Conservation (phyloP, 768 basidiomycete genomes). For the Daedalea quercina region DNA sequence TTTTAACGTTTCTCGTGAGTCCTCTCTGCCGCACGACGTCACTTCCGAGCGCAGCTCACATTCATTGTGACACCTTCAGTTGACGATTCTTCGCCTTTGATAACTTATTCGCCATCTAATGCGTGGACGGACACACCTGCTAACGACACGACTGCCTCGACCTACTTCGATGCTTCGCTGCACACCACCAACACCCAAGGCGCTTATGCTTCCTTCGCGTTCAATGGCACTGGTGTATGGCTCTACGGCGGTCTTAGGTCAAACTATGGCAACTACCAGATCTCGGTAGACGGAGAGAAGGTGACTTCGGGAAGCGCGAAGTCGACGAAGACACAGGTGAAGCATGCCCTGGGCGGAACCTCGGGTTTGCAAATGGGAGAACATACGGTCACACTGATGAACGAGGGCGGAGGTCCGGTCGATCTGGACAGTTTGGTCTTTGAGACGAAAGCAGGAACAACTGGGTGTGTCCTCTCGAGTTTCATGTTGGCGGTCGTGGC, state of each 20-base stretch:
- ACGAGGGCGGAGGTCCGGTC: slow-evolving; percentile 33
- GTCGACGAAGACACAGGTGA: slow-evolving; percentile 19
- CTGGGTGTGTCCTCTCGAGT: slow-evolving; percentile 26
- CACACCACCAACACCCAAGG: slow-evolving; percentile 37
- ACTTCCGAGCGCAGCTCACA: not conserved
- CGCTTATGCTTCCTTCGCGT: slow-evolving; percentile 43
- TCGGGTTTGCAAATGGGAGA: slow-evolving; percentile 35
- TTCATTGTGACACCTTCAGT: slow-evolving; percentile 26
- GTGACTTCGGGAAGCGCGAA: slow-evolving; percentile 30
- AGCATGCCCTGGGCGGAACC: slow-evolving; percentile 38
- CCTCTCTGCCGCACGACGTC: not conserved
- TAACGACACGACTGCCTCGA: slow-evolving; percentile 33
- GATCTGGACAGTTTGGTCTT: slow-evolving; percentile 48
- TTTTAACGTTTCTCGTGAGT: slow-evolving; percentile 25
- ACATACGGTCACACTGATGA: slow-evolving; percentile 43
- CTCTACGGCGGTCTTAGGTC: slow-evolving; percentile 41
- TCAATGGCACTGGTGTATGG: slow-evolving; percentile 50
- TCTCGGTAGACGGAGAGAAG: slow-evolving; percentile 38
- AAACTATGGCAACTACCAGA: slow-evolving; percentile 39
- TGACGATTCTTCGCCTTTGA: slow-evolving; percentile 51
- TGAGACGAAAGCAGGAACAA: slow-evolving; percentile 30
- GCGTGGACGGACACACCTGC: slow-evolving; percentile 43
- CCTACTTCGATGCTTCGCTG: slow-evolving; percentile 38
- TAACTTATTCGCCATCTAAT: slow-evolving; percentile 41
- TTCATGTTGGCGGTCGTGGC: not conserved